Conservation (phyloP, 2,329 filamentous ascomycete genomes). For the Diplodia sapinea region DNA sequence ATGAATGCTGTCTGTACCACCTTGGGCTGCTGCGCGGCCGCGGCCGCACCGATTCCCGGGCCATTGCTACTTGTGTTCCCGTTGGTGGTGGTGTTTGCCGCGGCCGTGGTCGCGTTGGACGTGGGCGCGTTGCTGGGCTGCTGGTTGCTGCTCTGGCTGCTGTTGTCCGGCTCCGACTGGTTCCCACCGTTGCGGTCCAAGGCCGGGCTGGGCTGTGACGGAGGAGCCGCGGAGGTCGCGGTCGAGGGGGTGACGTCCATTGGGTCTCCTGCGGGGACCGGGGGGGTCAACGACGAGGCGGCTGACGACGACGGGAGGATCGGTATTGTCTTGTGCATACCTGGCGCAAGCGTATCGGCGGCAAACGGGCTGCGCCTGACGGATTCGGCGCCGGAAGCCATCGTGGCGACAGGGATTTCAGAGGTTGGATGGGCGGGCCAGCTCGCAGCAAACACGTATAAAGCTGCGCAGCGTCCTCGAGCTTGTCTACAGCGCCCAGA, state of each 20-base stretch:
- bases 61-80: constrained; percentile 48
- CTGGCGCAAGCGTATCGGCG: constrained; percentile 49
- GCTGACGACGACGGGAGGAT: constrained; percentile 57
- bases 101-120: constrained; percentile 39
- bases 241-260: constrained; percentile 62
- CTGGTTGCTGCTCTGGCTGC: constrained; percentile 27
- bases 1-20: constrained; percentile 99
- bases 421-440: constrained; percentile 1
- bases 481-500: background rate
- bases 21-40: constrained; percentile 89
- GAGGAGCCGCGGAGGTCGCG: constrained; percentile 55
- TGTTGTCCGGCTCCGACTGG: constrained; percentile 38
- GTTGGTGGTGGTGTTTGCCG: constrained; percentile 37
- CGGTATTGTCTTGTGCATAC: constrained; percentile 58
- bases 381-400: constrained; percentile 54
- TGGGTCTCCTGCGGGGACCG: constrained; percentile 55
- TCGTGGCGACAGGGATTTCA: constrained; percentile 36
- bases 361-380: constrained; percentile 56
- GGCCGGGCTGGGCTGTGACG: constrained; percentile 54
- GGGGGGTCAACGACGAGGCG: constrained; percentile 42
- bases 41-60: constrained; percentile 63
- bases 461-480: constrained; percentile 18
- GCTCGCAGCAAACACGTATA: constrained; percentile 20
- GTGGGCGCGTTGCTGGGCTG: constrained; percentile 41
- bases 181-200: constrained; percentile 50